Conservation (phyloP, 2,329 filamentous ascomycete genomes). For the Penicillium expansum region DNA sequence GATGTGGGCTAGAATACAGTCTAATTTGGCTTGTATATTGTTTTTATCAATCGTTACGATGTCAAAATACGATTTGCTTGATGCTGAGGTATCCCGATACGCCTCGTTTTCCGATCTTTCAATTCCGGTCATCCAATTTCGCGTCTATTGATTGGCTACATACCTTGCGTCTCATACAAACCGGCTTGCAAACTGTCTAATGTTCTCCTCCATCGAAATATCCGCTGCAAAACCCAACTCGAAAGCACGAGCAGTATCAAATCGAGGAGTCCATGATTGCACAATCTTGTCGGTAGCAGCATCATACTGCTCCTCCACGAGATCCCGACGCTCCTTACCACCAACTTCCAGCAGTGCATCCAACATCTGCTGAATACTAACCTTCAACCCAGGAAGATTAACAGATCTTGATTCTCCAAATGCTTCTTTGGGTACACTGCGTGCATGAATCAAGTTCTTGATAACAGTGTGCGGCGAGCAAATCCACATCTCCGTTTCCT, state of each 20-base stretch:
- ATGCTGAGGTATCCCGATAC: neutral
- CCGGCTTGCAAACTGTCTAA: slow-evolving; percentile 38
- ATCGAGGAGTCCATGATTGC: slow-evolving; percentile 59
- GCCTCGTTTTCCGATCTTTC: neutral
- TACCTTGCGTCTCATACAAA: slow-evolving; percentile 27
- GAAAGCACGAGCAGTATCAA: slow-evolving; percentile 55
- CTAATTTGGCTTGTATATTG: neutral
- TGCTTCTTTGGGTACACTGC: slow-evolving; percentile 50
- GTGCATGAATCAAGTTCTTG: slow-evolving; percentile 54
- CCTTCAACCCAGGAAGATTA: slow-evolving; percentile 55
- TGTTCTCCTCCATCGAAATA: slow-evolving; percentile 42
- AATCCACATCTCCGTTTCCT: slow-evolving; percentile 57
- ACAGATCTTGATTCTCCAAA: slow-evolving; percentile 55
- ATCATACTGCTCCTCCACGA: slow-evolving; percentile 56
- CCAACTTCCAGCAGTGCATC: slow-evolving; percentile 57
- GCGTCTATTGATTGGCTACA: slow-evolving; percentile 16
- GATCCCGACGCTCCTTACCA: slow-evolving; percentile 53
- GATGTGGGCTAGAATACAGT: neutral
- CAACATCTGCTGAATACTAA: slow-evolving; percentile 60
- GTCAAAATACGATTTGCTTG: neutral
- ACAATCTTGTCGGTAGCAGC: slow-evolving; percentile 56
- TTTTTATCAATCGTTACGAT: neutral
- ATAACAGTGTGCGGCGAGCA: slow-evolving; percentile 56
- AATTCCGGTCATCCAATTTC: slow-evolving; percentile 12
- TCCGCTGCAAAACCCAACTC: slow-evolving; percentile 48